Evolutionary conservation across 2,329 filamentous ascomycete species (phyloP), one percentile per base, ranked within the genome.

Genomic region (Claviceps digitariae): DNA sequence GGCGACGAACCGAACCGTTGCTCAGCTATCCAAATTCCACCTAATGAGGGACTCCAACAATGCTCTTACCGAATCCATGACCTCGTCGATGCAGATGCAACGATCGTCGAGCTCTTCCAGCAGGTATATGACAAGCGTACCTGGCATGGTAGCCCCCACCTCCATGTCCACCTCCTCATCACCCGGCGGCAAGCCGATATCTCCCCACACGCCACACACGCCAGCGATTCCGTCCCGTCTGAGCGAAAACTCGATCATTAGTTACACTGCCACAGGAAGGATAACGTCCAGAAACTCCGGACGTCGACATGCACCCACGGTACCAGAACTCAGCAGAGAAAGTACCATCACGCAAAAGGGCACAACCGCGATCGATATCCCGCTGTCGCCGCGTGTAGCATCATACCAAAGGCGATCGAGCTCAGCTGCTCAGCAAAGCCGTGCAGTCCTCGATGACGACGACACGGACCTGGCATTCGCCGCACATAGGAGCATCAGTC

Each of bases 221-320:
- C 93, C 93, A 4, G 90, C 90, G 12, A 89, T 97, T 29, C 91
- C 91, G 21, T 96, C 90, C 8, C 81, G 93, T n/a, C 73, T 98
- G 23, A 95, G 89, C 63, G 89, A 93, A 57, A 90, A 94, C 63
- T 93, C 87, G 51, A 88, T 93, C 34, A 68, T 69, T 40, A 67
- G 69, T 52, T 67, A 69, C 47, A 57, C 62, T 21, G 57, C 61
- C 2, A 59, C 62, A 23, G 61, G 63, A n/a, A 59, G 66, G 20
- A 60, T 62, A 20, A 59, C 63, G 25, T 64, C 68, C 8, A 62
- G 67, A 17, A 60, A 61, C 36, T 38, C 36, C 7, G 59, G 59
- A 12, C 63, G 61, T 21, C 55, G 58, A 9, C 61, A 59, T 36
- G 59, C 61, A 23, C 58, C 58, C 4, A 59, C 63, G 15, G 58